A percentile compares a stretch with the other conserved stretches of the same genome.
Evolutionary conservation across 371 early-diverging fungal genomes (phyloP).

Genomic region (Apophysomyces sp.): DNA sequence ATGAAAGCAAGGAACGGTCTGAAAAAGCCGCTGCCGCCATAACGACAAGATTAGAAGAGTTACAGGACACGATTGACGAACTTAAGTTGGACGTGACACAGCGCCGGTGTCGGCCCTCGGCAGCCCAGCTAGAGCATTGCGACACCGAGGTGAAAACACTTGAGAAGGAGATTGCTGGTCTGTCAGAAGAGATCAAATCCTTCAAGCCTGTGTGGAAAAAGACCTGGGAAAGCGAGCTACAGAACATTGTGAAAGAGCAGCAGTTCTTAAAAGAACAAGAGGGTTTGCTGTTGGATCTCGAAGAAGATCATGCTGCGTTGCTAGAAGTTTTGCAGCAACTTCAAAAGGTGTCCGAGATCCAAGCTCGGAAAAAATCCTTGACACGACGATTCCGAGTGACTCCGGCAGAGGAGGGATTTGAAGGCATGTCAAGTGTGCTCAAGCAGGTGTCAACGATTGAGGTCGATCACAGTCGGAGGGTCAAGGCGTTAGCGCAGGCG

Average conservation of each 20-base stretch:
- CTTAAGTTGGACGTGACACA: constrained; percentile 78
- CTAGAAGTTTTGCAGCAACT: constrained; percentile 59
- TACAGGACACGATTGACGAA: constrained; percentile 72
- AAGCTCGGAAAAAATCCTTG: constrained; percentile 31
- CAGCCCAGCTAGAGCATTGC: constrained; percentile 50
- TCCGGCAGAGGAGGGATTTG: constrained; percentile 18
- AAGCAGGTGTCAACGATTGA: constrained; percentile 69
- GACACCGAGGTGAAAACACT: constrained; percentile 48
- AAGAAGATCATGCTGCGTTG: constrained; percentile 63
- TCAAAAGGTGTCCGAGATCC: constrained; percentile 59
- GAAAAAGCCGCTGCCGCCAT: constrained; percentile 55
- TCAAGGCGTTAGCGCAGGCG: constrained; percentile 69
- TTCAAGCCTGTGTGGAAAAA: constrained; percentile 74
- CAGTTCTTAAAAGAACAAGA: constrained; percentile 77
- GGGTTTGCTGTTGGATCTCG: constrained; percentile 59
- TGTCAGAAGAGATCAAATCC: constrained; percentile 51
- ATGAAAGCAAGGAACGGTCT: constrained; percentile 58
- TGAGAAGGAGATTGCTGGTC: constrained; percentile 38
- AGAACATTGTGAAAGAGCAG: constrained; percentile 78
- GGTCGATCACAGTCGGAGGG: constrained; percentile 62
- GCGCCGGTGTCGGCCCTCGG: constrained; percentile 66
- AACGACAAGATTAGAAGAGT: constrained; percentile 61
- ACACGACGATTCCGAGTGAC: constrained; percentile 12
- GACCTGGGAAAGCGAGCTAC: constrained; percentile 80
- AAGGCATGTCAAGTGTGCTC: constrained; percentile 62